These are phyloP conservation scores for Phialemoniopsis sp. DNA, from an alignment of 2,329 filamentous ascomycete species.

Conservation along the genomic window DNA sequence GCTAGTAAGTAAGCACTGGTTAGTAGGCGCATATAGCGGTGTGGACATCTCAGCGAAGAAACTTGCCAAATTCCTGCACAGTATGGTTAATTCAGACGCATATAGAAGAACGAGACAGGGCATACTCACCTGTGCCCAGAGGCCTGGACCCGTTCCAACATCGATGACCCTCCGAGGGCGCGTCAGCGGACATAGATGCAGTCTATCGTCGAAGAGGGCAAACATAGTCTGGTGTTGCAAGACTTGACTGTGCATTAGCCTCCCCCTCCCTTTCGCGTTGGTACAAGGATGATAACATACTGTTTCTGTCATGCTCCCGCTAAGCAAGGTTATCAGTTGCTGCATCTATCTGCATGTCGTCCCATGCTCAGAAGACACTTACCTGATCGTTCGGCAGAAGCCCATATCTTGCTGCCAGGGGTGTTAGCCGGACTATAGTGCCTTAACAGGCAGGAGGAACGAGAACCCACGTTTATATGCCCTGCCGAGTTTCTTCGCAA, in stretches of 20 bases:
- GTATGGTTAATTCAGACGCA: constrained; percentile 5
- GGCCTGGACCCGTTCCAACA: constrained; percentile 20
- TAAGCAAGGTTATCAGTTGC: not conserved
- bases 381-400: constrained; percentile 1
- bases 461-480: constrained; percentile 1
- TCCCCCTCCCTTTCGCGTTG: too few relatives aligned
- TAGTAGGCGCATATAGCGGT: not conserved
- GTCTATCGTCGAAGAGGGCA: constrained; percentile 19
- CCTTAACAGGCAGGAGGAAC: not conserved
- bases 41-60: too few relatives aligned
- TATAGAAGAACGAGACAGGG: not conserved
- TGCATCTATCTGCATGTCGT: too few relatives aligned
- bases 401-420: constrained; percentile 2
- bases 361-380: not conserved
- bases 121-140: constrained; percentile 20
- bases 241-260: constrained; percentile 7
- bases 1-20: constrained; percentile 9
- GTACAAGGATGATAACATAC: not conserved
- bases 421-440: not conserved
- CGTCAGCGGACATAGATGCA: constrained; percentile 18
- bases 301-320: constrained; percentile 3
- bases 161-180: constrained; percentile 19
- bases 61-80: constrained; percentile 16
- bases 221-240: constrained; percentile 21
- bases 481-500: constrained; percentile 2